Base-by-base conservation (phyloP, 23 red algal genomes). In the Cyanidium caldarium region DNA sequence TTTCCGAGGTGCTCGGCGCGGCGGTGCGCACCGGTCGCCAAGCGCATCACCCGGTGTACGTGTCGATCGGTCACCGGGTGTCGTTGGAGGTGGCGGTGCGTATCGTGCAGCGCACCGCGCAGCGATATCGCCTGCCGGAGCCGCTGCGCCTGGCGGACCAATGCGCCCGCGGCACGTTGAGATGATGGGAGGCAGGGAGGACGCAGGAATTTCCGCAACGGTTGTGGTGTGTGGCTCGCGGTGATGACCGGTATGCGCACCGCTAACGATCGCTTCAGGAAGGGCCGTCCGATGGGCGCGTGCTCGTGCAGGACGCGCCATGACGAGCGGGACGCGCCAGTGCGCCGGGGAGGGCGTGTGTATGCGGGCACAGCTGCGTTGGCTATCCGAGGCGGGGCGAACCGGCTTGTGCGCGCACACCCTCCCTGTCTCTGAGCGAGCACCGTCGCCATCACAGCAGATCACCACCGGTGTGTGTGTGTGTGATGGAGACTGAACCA, bases 61-160 rank as follows among this genome's bases (percentile, higher is more conserved):
- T 88, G 34, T 88, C 84, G 0, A 57, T 88, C 12, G 92, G 92
- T 1, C 78, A 98, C 40, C 78, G 84, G 66, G 80, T 98, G 0
- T 71, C 65, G 15, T 41, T 98, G 16, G n/a, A 37, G 2, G 31
- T 5, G 21, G 51, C 51, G 7, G 51, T 61, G 51, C 7, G n/a
- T 10, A 10, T 61, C 13, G 51, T 61, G 51, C 21, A 61, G 5
- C n/a, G n/a, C 7, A 67, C 80, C 44, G 80, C 84, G 0, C 26
- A 33, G 38, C 34, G 28, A 17, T 71, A 81, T 61, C 77, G 77
- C 1, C 25, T 81, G 10, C 77, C 77, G 1, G 65, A 81, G 65
- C 77, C 77, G 20, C 35, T 71, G 38, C 66, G 77, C 1, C 19
- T 72, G 5, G 77, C 77, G 40, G 77, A 81, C 21, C 69, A 72